Evolutionary conservation across 2,329 filamentous ascomycete species (phyloP).

Genomic region (Escovopsis sp.): DNA sequence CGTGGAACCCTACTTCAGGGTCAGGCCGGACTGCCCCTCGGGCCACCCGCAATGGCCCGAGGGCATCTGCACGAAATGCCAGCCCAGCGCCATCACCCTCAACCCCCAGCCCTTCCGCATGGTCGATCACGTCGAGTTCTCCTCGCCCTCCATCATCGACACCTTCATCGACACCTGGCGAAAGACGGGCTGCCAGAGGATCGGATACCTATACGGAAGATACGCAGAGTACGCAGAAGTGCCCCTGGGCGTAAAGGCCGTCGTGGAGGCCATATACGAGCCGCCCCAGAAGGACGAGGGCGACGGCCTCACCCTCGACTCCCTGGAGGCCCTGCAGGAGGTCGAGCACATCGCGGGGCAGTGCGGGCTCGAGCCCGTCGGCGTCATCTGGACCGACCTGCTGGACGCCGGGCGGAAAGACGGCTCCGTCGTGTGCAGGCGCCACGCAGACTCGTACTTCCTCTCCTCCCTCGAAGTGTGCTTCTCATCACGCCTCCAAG

Average conservation of each 20-base stretch:
- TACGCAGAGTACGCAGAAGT: conserved; percentile 88
- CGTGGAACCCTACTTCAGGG: conserved; percentile 82
- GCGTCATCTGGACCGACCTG: conserved; percentile 90
- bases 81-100: conserved; percentile 89
- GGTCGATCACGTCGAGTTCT: conserved; percentile 97
- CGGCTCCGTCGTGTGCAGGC: conserved; percentile 83
- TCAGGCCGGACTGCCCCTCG: conserved; percentile 77
- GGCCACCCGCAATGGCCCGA: conserved; percentile 90
- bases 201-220: conserved; percentile 82
- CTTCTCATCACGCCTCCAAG: conserved; percentile 79
- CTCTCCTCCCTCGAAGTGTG: conserved; percentile 83
- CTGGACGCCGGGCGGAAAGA: conserved; percentile 68
- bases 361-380: conserved; percentile 78
- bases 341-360: conserved; percentile 66
- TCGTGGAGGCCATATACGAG: conserved; percentile 95
- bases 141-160: conserved; percentile 71
- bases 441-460: conserved; percentile 89
- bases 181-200: conserved; percentile 64
- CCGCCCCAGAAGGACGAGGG: conserved; percentile 79
- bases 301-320: conserved; percentile 72
- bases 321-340: conserved; percentile 74
- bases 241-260: conserved; percentile 83
- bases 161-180: conserved; percentile 88
- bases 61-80: conserved; percentile 95
- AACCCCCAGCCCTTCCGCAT: conserved; percentile 90